A percentile compares a stretch with the other conserved stretches of the same genome.
Evolutionary conservation across 164 flowering plant species (phyloP).

Genomic region (Dillenia suffruticosa): DNA sequence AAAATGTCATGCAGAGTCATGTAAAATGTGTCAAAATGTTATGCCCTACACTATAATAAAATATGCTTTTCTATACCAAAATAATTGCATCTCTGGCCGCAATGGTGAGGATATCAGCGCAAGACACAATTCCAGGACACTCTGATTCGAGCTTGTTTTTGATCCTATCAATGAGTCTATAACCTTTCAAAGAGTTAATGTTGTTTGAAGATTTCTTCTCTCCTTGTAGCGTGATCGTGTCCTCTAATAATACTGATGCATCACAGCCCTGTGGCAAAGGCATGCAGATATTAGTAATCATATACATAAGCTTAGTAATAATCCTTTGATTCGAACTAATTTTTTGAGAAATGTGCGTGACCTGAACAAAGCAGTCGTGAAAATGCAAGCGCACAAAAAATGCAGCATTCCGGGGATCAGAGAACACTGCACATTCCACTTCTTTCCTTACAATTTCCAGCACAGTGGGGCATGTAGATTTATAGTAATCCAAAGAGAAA

Average conservation of each 20-base stretch:
- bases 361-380: slow-evolving; percentile 98
- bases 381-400: slow-evolving; percentile 68
- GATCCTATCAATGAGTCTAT: slow-evolving; percentile 59
- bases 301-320: neutral
- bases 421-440: slow-evolving; percentile 76
- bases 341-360: slow-evolving; percentile 6
- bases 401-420: slow-evolving; percentile 83
- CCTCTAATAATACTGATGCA: slow-evolving; percentile 85
- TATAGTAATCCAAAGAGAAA: slow-evolving; percentile 71
- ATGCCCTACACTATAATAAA: neutral
- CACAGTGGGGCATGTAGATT: slow-evolving; percentile 54
- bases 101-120: slow-evolving; percentile 86
- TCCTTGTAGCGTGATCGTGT: slow-evolving; percentile 64
- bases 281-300: neutral
- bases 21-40: neutral
- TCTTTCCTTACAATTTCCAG: slow-evolving; percentile 56
- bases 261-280: slow-evolving; percentile 73
- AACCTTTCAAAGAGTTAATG: slow-evolving; percentile 62
- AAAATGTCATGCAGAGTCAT: neutral
- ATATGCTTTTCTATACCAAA: slow-evolving; percentile 43
- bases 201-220: slow-evolving; percentile 70
- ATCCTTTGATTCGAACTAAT: neutral
- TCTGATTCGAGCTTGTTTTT: slow-evolving; percentile 86
- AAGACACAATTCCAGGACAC: slow-evolving; percentile 86
- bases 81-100: slow-evolving; percentile 95